phyloP scores from a whole-genome alignment of 805 yeast species.

The Candida fluviatilis region DNA sequence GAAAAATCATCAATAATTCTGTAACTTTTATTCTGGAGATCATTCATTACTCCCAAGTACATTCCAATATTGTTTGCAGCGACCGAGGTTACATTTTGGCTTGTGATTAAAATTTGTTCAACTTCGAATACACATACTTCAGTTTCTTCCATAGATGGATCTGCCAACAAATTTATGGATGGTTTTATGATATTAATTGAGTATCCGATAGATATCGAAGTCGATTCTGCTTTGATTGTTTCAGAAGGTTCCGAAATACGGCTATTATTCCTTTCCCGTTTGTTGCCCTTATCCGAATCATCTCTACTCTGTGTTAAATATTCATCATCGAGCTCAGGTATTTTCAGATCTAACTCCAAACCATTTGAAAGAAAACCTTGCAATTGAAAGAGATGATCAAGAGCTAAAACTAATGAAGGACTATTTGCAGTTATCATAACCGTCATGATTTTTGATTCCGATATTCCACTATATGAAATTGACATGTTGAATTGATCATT shows the following conservation, averaged over 20 bases:
- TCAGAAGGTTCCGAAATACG: conserved; percentile 2
- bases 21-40: conserved; percentile 55
- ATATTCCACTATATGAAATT: conserved; percentile 40
- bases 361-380: conserved; percentile 60
- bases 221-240: conserved; percentile 2
- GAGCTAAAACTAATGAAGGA: conserved; percentile 75
- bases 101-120: conserved; percentile 68
- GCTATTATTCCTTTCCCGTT: conserved; percentile 2
- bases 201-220: conserved; percentile 34
- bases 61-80: conserved; percentile 79
- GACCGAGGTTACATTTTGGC: conserved; percentile 62
- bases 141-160: conserved; percentile 62
- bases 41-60: conserved; percentile 75
- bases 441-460: conserved; percentile 38
- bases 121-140: conserved; percentile 90
- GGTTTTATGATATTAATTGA: conserved; percentile 71
- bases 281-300: background rate
- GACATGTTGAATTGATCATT: conserved; percentile 68
- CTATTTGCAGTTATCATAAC: conserved; percentile 65
- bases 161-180: conserved; percentile 75
- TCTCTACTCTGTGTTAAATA: conserved; percentile 9
- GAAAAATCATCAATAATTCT: conserved; percentile 89
- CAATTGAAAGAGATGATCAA: conserved; percentile 80
- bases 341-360: conserved; percentile 18
- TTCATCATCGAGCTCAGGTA: conserved; percentile 11